Percentiles rank a stretch among this genome's conserved stretches.
Evolutionary conservation across 345 rosid genomes (phyloP).

Genomic region (Moringa oleifera): DNA sequence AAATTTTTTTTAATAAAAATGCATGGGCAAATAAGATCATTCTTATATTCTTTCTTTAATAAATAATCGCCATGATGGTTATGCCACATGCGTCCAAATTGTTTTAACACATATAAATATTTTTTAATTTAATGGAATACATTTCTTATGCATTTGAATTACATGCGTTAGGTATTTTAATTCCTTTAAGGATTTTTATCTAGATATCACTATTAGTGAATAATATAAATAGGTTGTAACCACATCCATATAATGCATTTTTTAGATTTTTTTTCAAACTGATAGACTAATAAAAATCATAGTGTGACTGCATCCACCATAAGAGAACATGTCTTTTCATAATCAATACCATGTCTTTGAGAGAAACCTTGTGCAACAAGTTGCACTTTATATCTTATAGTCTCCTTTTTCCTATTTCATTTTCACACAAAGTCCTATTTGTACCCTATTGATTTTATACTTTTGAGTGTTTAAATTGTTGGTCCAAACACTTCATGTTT

Average conservation of each 20-base stretch:
- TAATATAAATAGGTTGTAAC: too few relatives aligned
- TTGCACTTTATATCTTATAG: neutral
- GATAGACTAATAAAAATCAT: neutral
- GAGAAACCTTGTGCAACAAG: neutral
- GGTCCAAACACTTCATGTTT: too few relatives aligned
- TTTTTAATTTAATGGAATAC: neutral
- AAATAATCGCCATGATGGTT: neutral
- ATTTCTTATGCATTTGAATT: neutral
- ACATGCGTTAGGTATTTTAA: neutral
- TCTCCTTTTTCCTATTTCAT: neutral
- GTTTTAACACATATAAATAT: neutral
- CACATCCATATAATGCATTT: neutral
- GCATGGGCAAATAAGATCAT: neutral
- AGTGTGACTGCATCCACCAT: neutral
- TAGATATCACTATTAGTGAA: neutral
- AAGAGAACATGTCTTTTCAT: neutral
- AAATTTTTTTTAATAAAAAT: neutral
- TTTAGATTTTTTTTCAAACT: neutral
- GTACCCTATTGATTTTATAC: too few relatives aligned
- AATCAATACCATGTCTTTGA: neutral
- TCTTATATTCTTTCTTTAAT: neutral
- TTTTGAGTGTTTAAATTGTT: too few relatives aligned
- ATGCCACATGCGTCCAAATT: neutral
- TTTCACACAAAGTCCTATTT: neutral
- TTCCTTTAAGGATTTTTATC: neutral